Evolutionary conservation across 306 rosid species (phyloP), one percentile per base, ranked within the genome.

Genomic region (peach (Prunus persica)): DNA sequence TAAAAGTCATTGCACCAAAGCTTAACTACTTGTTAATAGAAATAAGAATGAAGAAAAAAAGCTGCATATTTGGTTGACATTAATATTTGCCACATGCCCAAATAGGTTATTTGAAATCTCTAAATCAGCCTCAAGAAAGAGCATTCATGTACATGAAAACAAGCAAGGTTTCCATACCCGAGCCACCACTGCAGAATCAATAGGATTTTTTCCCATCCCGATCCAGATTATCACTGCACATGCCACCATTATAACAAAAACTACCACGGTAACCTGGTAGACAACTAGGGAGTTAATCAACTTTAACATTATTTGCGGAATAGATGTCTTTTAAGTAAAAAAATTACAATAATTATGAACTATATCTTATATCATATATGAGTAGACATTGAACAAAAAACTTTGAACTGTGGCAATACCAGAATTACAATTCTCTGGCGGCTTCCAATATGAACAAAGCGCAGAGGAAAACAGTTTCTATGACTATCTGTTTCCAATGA

Each of bases 141-240:
- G 76, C 60, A 34, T 43, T 65, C 8, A 45, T 58, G 65, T 18
- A 60, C 57, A 78, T 69, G 70, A 54, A 62, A 57, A 57, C n/a
- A 18, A 57, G 67, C 15, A 65, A 56, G 65, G 69, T 69, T 67
- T 47, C 65, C 84, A 72, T 89, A 95, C 99, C 97, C 83, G 91
- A 74, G 91, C 89, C 65, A 83, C 93, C 54, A 89, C 86, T 47
- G 83, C 81, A 77, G 97, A 88, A 82, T 95, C 87, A 87, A 88
- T 81, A 77, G 87, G 75, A 79, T 89, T 89, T 60, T 87, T 79
- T 68, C 96, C 93, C 74, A 83, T 76, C 41, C 93, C 96, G 30
- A 92, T 83, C 99, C 97, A 92, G 62, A 95, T 89, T 77, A 90
- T 65, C 76, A 88, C 87, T 80, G 99, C 92, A 88, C 87, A 89